These are phyloP conservation scores for Trichodelitschia bisporula DNA, from an alignment of 495 filamentous ascomycete species.

Conservation along the genomic window DNA sequence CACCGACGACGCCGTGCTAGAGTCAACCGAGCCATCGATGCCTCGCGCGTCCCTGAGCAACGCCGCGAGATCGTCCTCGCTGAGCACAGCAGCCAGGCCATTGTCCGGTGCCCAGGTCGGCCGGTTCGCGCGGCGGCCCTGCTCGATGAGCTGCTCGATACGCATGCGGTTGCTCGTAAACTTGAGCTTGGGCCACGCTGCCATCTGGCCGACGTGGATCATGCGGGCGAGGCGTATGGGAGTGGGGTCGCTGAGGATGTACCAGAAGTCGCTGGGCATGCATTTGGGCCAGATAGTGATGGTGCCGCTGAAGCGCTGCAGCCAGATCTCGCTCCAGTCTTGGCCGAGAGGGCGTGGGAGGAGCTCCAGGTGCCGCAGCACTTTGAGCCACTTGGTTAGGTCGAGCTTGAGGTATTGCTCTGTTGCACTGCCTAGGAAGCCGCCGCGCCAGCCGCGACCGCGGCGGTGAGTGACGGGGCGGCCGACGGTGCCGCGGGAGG, in stretches of 20 bases:
- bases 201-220: slow-evolving; percentile 69
- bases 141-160: slow-evolving; percentile 56
- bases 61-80: slow-evolving; percentile 14
- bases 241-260: slow-evolving; percentile 66
- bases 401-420: slow-evolving; percentile 93
- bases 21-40: not conserved
- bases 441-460: slow-evolving; percentile 87
- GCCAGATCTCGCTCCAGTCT: slow-evolving; percentile 89
- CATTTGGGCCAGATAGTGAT: slow-evolving; percentile 88
- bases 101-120: slow-evolving; percentile 2
- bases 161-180: slow-evolving; percentile 73
- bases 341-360: slow-evolving; percentile 78
- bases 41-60: slow-evolving; percentile 4
- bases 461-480: slow-evolving; percentile 82
- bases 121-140: slow-evolving; percentile 35
- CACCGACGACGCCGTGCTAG: not conserved
- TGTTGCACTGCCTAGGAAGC: slow-evolving; percentile 71
- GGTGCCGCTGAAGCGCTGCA: slow-evolving; percentile 82
- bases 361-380: slow-evolving; percentile 74
- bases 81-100: slow-evolving; percentile 7
- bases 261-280: slow-evolving; percentile 47
- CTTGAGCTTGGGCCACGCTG: slow-evolving; percentile 67
- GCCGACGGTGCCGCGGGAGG: slow-evolving; percentile 70
- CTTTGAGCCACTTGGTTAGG: slow-evolving; percentile 87
- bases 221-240: slow-evolving; percentile 53